Evolutionary conservation across 139 green algal genomes (phyloP), one percentile per base, ranked within the genome.

Genomic region (Dunaliella primolecta): DNA sequence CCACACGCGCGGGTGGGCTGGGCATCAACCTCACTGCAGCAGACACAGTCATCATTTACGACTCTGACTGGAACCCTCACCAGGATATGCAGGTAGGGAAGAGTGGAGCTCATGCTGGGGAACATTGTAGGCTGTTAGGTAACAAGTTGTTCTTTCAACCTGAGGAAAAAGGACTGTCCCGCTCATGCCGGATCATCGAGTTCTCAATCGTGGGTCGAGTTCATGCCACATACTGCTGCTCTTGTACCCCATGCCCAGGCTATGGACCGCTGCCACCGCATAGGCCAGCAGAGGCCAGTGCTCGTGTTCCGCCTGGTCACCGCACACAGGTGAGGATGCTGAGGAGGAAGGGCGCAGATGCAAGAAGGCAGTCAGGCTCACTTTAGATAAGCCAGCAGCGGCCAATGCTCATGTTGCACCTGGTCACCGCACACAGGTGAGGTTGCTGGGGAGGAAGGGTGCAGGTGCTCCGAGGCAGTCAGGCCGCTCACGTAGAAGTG

Each of bases 221-320:
- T n/a, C n/a, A n/a, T n/a, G n/a, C n/a, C n/a, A n/a, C n/a, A n/a
- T n/a, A n/a, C n/a, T n/a, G n/a, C n/a, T n/a, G n/a, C n/a, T n/a
- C n/a, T n/a, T n/a, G n/a, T n/a, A n/a, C n/a, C n/a, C n/a, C 46
- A 64, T 15, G 3, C 36, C 25, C 92, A 98, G 93, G 97, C 97
- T n/a, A 99, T 99, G 97, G 97, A 99, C 92, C 91, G 97, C 29
- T 97, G 93, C 84, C 97, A 99, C 91, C 94, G 97, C 86, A 99
- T 99, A 75, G 97, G 97, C 29, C 97, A 99, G 92, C 92, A 87
- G n/a, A 92, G 91, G 92, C 97, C 97, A 0, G 97, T 99, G 86
- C 93, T 99, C 74, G 96, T 99, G 81, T 91, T 98, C 81, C 90
- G 97, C 2, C 93, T 99, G 81, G 94, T 93, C 38, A 99, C 97